Evolutionary conservation across 2,329 filamentous ascomycete genomes (phyloP), one percentile per base, ranked within the genome.

Genomic region (Sporothrix dimorphospora): DNA sequence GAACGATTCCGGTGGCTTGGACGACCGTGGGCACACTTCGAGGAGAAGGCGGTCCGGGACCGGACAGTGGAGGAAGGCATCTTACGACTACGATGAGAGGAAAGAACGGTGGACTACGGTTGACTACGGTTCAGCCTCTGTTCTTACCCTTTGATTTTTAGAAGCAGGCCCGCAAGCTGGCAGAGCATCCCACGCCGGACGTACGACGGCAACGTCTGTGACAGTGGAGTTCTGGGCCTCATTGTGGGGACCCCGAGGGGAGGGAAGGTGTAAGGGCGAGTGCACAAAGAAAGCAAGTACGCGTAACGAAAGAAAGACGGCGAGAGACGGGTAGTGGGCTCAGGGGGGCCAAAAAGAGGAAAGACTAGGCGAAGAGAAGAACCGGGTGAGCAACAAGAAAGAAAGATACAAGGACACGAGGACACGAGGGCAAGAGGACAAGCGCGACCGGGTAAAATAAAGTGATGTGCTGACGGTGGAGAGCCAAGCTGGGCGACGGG

Each of bases 371-470:
- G 53, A 34, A 19, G 49, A 5, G 9, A 14, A 40, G n/a, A 42
- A 19, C 57, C 57, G 57, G 57, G 57, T 42, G n/a, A 61, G 57
- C n/a, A n/a, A n/a, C n/a, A n/a, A 2, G 9, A 42, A 5, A 40
- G 27, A 40, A 57, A 24, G 7, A 14, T 19, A 34, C 30, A 45
- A 45, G 30, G 16, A 27, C 63, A 51, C 63, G 45, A 34, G 45
- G 63, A n/a, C 63, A 51, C n/a, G 42, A 49, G 21, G 21, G 24
- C 53, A 57, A n/a, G 53, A 57, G 53, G 24, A 45, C 63, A 67
- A 30, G 45, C 65, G 65, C 65, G 45, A 38, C 45, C 65, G 24
- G 42, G 24, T 21, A 66, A 40, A 42, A 63, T 63, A 63, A 63
- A n/a, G 57, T 63, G 34, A 42, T 24, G 57, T 42, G 57, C 57